A percentile compares a stretch with the other conserved stretches of the same genome.
Evolutionary conservation across 805 yeast species (phyloP).

Genomic region (Ogataea chonburiensis): DNA sequence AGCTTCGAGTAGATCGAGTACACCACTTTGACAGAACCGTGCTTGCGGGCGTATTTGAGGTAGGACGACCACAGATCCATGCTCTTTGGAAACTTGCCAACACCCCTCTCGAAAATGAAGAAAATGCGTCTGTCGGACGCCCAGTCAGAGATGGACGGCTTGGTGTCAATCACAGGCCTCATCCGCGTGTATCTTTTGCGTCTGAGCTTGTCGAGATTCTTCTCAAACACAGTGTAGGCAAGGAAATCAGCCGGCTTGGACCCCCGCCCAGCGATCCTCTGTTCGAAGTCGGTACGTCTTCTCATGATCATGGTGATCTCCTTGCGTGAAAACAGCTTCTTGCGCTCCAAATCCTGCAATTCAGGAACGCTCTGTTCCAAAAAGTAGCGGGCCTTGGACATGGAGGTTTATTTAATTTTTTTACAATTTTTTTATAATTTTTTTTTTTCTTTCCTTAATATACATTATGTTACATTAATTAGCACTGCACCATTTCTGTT

Average conservation of each 20-base stretch:
- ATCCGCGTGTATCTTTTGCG: conserved; percentile 67
- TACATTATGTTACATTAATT: conserved; percentile 15
- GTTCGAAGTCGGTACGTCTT: conserved; percentile 94
- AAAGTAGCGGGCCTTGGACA: conserved; percentile 44
- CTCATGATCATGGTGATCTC: conserved; percentile 87
- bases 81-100: conserved; percentile 75
- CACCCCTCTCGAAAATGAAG: conserved; percentile 81
- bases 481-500: conserved; percentile 78
- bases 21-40: conserved; percentile 67
- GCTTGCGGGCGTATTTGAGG: conserved; percentile 62
- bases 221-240: conserved; percentile 77
- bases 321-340: conserved; percentile 76
- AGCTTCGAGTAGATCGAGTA: conserved; percentile 76
- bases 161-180: conserved; percentile 52
- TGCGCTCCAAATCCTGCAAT: conserved; percentile 78
- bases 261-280: conserved; percentile 81
- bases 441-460: conserved; percentile 5
- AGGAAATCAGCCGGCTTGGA: conserved; percentile 74
- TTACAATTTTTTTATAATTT: conserved; percentile 3
- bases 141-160: conserved; percentile 78
- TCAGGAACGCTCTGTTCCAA: conserved; percentile 82
- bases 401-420: not conserved
- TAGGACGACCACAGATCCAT: conserved; percentile 76
- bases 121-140: conserved; percentile 79
- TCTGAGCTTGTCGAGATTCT: conserved; percentile 73